These are phyloP conservation scores for Colletotrichum sp. DNA, from an alignment of 2,329 filamentous ascomycete genomes.

Conservation along the genomic window DNA sequence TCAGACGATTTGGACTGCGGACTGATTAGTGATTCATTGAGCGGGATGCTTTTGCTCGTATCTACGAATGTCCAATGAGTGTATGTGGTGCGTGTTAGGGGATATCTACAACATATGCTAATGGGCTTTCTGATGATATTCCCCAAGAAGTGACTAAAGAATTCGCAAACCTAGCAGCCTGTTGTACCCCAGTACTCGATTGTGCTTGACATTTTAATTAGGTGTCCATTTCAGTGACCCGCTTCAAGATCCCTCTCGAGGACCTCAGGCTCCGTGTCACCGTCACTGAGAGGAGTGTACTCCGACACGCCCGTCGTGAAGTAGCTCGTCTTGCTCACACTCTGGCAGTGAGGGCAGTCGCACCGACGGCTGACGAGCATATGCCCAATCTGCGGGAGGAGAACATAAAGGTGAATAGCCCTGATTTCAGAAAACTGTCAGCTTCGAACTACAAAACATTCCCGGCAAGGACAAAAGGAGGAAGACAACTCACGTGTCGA, in stretches of 20 bases:
- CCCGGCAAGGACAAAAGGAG: accelerated
- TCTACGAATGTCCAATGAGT: background rate
- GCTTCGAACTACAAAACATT: background rate
- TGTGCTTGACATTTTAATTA: too few relatives aligned
- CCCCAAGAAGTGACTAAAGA: background rate
- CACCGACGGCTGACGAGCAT: background rate
- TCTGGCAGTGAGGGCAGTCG: constrained; percentile 7
- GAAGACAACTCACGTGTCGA: constrained; percentile 12
- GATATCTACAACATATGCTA: background rate
- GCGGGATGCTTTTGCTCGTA: background rate
- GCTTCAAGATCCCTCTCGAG: background rate
- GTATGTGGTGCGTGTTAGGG: background rate
- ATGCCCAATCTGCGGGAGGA: constrained; percentile 31
- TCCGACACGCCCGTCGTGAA: constrained; percentile 1
- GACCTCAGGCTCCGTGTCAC: background rate
- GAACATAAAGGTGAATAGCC: constrained; percentile 25
- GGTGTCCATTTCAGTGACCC: background rate
- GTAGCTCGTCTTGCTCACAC: background rate
- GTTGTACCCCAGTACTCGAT: too few relatives aligned
- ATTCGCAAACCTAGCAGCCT: background rate
- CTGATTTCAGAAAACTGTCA: background rate
- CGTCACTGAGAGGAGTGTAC: constrained; percentile 8
- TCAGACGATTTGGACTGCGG: background rate
- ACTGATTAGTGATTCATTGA: background rate
- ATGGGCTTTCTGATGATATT: background rate